Base-by-base conservation (phyloP, 2,329 filamentous ascomycete species). In the Alternaria incomplexa region DNA sequence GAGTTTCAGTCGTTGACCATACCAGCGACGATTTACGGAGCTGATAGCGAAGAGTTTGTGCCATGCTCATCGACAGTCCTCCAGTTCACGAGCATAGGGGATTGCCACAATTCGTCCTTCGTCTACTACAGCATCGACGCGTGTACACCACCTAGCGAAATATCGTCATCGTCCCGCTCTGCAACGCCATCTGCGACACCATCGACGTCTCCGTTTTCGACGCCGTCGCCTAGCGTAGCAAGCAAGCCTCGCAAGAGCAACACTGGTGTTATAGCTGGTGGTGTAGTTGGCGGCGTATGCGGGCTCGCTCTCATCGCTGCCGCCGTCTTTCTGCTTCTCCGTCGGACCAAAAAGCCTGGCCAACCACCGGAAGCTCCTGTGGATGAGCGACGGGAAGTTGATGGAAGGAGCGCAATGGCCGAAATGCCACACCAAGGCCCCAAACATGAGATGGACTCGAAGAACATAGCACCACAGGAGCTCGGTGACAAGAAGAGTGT, bases 41-140 rank as follows among this genome's bases (percentile, higher is more conserved):
- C 46, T 23, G 47, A 58, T 5, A 44, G 32, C 46, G 47, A 51
- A 50, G 30, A 44, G 7, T 58, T 43, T 4, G 47, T 52, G 4
- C 56, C 56, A 5, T 58, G 56, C 46, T 58, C 56, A 1, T 58
- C 56, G n/a, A 58, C 56, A 25, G 20, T 44, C 25, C 56, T 58
- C 13, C 46, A 58, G 15, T 60, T 60, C 51, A 51, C 43, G 5
- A 25, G 40, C 26, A 28, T 60, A 40, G 57, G 40, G 6, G 17
- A 40, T 6, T 60, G 57, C 23, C 54, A 60, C 26, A 60, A 60
- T 17, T 25, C 57, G n/a, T 60, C 57, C 28, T 60, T 51, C 22
- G 57, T 60, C 11, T 60, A 60, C 10, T 60, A 60, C 50, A 60
- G 57, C 50, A 12, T 60, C 43, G 57, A 60, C 17, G 6, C 20